phyloP scores from a whole-genome alignment of 768 basidiomycete species.

The Suillus tomentosus region DNA sequence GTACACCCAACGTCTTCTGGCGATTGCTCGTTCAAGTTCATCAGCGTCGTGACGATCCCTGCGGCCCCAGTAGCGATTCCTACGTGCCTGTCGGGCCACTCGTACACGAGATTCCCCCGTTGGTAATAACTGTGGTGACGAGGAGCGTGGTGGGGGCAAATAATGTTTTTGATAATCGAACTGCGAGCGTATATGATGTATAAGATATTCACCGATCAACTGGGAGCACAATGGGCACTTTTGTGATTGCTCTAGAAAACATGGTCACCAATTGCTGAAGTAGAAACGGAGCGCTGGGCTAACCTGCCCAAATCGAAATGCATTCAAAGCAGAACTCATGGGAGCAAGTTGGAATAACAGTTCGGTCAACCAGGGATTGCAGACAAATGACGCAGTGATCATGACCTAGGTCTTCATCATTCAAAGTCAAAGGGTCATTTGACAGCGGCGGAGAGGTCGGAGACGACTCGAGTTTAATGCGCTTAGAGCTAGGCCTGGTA shows the following conservation, averaged over 20 bases:
- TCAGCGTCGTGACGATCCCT: slow-evolving; percentile 58
- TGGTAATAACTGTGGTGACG: slow-evolving; percentile 40
- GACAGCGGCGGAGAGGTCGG: slow-evolving; percentile 18
- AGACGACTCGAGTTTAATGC: slow-evolving; percentile 36
- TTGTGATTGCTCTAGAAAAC: slow-evolving; percentile 66
- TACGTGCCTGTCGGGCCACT: slow-evolving; percentile 33
- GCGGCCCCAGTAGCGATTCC: slow-evolving; percentile 58
- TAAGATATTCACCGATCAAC: slow-evolving; percentile 68
- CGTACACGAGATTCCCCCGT: slow-evolving; percentile 29
- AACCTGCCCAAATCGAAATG: slow-evolving; percentile 82
- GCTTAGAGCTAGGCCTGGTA: slow-evolving; percentile 35
- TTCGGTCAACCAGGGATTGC: slow-evolving; percentile 72
- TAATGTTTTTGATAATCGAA: slow-evolving; percentile 84
- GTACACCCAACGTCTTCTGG: slow-evolving; percentile 79
- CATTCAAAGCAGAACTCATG: slow-evolving; percentile 97
- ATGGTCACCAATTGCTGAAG: not conserved
- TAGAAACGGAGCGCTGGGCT: slow-evolving; percentile 11
- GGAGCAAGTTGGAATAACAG: slow-evolving; percentile 81
- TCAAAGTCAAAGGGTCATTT: not conserved
- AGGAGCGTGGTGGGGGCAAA: slow-evolving; percentile 62
- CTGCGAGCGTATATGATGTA: slow-evolving; percentile 76
- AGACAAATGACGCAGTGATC: slow-evolving; percentile 88
- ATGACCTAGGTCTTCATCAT: slow-evolving; percentile 17
- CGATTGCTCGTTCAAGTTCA: slow-evolving; percentile 74
- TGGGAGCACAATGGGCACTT: slow-evolving; percentile 78